Evolutionary conservation across 108 stramenopile genomes (phyloP).

Genomic region (Pseudonitzschia pungens): DNA sequence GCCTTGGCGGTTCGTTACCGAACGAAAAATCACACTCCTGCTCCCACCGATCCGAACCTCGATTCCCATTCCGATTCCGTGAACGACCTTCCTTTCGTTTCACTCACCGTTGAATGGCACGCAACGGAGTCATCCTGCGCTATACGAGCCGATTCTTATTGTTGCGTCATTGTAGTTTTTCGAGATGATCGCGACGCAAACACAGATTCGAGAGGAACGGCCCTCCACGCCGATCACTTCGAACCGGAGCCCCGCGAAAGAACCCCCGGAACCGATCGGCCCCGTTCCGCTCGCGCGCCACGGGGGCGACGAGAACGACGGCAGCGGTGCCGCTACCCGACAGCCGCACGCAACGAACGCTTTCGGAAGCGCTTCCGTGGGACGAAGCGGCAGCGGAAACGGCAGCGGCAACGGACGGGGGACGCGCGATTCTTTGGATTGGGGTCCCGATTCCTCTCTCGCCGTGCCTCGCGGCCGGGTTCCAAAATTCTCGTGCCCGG

Average conservation of each 20-base stretch:
- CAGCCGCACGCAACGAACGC: too few relatives aligned
- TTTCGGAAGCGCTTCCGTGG: too few relatives aligned
- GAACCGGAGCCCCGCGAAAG: not conserved
- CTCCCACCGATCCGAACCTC: too few relatives aligned
- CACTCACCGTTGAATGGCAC: too few relatives aligned
- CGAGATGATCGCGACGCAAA: not conserved
- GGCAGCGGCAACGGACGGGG: not conserved
- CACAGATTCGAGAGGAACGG: not conserved
- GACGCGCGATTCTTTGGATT: not conserved
- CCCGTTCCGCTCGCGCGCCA: not conserved
- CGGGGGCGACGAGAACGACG: not conserved
- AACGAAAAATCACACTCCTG: too few relatives aligned
- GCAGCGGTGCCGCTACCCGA: not conserved
- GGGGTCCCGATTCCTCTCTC: not conserved
- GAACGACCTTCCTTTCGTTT: too few relatives aligned
- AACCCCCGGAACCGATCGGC: not conserved
- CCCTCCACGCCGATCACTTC: not conserved
- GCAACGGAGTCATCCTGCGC: too few relatives aligned
- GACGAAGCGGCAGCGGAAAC: not conserved
- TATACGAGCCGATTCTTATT: too few relatives aligned
- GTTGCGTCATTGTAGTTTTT: too few relatives aligned
- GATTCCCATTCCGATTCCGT: too few relatives aligned
- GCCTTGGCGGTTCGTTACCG: too few relatives aligned
- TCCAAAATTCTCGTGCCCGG: constrained; percentile 10
- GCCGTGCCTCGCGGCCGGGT: not conserved